Percentiles rank a stretch among this genome's conserved stretches.
These are phyloP conservation scores for Nemania diffusa DNA, from an alignment of 2,329 filamentous ascomycete genomes.

Conservation along the genomic window DNA sequence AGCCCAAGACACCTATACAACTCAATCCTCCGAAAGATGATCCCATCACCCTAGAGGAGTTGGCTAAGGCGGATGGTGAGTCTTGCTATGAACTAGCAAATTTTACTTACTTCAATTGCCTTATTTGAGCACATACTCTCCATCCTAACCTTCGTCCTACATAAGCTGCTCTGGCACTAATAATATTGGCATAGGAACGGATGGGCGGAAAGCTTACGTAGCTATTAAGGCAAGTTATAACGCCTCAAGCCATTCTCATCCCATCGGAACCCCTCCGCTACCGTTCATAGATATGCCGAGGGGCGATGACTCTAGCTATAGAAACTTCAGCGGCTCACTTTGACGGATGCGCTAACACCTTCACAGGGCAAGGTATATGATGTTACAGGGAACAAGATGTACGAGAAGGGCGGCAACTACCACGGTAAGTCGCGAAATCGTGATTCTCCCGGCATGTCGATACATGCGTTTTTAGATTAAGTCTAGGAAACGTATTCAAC, in stretches of 20 bases:
- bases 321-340: not conserved
- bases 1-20: slow-evolving; percentile 79
- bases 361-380: slow-evolving; percentile 89
- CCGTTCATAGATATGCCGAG: not conserved
- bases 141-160: not conserved
- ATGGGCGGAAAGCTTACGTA: slow-evolving; percentile 73
- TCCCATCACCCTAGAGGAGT: slow-evolving; percentile 80
- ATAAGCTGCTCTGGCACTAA: slow-evolving; percentile 11
- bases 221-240: slow-evolving; percentile 71
- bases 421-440: slow-evolving; percentile 68
- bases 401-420: slow-evolving; percentile 84
- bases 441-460: not conserved
- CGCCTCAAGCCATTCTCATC: slow-evolving; percentile 42
- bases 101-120: slow-evolving; percentile 1
- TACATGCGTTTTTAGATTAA: not conserved
- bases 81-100: slow-evolving; percentile 20
- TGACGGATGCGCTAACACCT: slow-evolving; percentile 18
- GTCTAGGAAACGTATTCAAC: not conserved
- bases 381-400: slow-evolving; percentile 88
- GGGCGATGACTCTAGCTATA: not conserved
- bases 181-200: slow-evolving; percentile 61
- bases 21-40: slow-evolving; percentile 89
- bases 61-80: slow-evolving; percentile 85
- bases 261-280: slow-evolving; percentile 39
- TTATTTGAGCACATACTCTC: not conserved